Base-by-base conservation (phyloP, 768 basidiomycete species). In the Epithele typhae region DNA sequence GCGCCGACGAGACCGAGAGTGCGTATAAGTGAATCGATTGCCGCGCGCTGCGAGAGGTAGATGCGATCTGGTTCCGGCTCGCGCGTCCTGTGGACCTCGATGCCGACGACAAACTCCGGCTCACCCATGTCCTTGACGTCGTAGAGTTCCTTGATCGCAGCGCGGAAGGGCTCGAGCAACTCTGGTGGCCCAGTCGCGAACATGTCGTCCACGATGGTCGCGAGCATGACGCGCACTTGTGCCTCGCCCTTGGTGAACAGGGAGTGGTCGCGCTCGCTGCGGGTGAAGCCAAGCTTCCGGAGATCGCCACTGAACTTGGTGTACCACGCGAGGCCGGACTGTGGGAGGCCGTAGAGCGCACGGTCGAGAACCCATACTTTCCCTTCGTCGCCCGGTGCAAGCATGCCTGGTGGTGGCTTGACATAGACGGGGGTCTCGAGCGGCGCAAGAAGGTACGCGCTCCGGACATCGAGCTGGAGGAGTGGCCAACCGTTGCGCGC, bases 391-490 rank as follows among this genome's bases (percentile, higher is more conserved):
- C 43, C 51, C 0, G 50, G n/a, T 8, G 33, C 10, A n/a, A 37
- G 30, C 12, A 30, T 25, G 7, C 36, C 52, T 0, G 45, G 49
- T 0, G 49, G 53, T n/a, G 36, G 49, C 4, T 15, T 8, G 37
- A 54, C 45, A 25, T 48, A 51, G 30, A 57, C 43, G 5, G 18
- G 23, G 27, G 58, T 53, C n/a, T 54, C 39, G 19, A 59, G 50
- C 2, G 45, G 17, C 0, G 49, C 52, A 21, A 64, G 57, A 18
- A 65, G 60, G 37, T 59, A 66, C 2, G 62, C 68, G 0, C 54
- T 57, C 33, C 66, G 65, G 32, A 72, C 47, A 43, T 70, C 67
- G 5, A 69, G 45, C 43, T 67, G 64, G 6, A 64, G 54, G 1
- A 69, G 33, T 1, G 60, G 57, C 51, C 62, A 62, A 40, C 58